Base-by-base conservation (phyloP, 2,329 filamentous ascomycete genomes). In the Trichoderma atroviride region DNA sequence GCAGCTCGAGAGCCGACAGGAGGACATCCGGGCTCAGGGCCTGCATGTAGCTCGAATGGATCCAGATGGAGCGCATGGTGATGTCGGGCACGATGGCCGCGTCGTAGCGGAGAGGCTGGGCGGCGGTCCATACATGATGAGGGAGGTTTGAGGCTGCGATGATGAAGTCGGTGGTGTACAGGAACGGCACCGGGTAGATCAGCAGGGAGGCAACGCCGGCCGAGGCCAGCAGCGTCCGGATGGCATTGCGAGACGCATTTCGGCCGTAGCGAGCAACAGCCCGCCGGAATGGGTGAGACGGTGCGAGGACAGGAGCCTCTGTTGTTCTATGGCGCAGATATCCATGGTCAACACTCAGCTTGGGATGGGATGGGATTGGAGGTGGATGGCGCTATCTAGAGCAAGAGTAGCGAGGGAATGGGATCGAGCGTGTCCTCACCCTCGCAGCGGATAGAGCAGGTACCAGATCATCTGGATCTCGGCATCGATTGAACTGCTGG, bases 31-130 rank as follows among this genome's bases (percentile, higher is more conserved):
- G 84, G 61, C 92, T 84, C 43, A 95, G 83, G 13, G 91, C 92
- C 74, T 89, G 85, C 89, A 94, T 94, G 76, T 94, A 94, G 77
- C 87, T 90, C 71, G 91, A 91, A 75, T 94, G 91, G 19, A 95
- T 86, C 92, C 92, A 95, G 68, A 93, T 86, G 69, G 92, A 92
- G 73, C 91, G 90, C 88, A 95, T 91, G 68, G 92, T 88, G n/a
- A 95, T 88, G 77, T 95, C 91, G 4, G 90, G 86, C 65, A 83
- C 80, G 56, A 83, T 81, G 31, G 80, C 76, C 5, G 80, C 79
- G 66, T 82, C 82, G 59, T 86, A 86, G 43, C 86, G 80, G 66
- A 92, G 82, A 33, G 89, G 87, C 70, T 88, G 87, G 6, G 90
- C 91, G 47, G 90, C 90, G 31, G 92, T 94, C 92, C 92, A 95